Evolutionary conservation across 192 early-diverging fungal genomes (phyloP).

Genomic region (Coemansia sp.): DNA sequence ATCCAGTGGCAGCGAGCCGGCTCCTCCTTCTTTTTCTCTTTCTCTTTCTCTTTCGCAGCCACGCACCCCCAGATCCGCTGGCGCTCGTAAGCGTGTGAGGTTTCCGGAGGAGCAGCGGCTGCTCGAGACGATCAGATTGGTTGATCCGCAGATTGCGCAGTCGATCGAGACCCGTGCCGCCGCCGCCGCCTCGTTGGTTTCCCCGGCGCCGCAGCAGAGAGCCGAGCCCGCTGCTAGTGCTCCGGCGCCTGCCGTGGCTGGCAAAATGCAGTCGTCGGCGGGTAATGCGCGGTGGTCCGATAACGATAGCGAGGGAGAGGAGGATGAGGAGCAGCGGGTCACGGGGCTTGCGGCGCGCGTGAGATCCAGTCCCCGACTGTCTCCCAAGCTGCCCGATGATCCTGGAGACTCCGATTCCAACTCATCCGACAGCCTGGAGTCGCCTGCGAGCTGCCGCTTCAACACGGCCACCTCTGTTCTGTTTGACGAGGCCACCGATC

Average conservation of each 20-base stretch:
- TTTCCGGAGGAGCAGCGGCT: conserved; percentile 45
- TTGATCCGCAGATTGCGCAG: conserved; percentile 34
- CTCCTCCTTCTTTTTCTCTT: neutral
- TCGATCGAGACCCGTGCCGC: conserved; percentile 26
- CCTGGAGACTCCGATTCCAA: conserved; percentile 9
- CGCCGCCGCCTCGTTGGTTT: neutral
- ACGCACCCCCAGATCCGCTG: neutral
- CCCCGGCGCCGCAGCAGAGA: too few relatives aligned
- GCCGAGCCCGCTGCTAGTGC: too few relatives aligned
- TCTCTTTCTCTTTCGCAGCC: neutral
- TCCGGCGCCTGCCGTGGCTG: neutral
- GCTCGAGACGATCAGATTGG: conserved; percentile 40
- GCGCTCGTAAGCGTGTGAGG: conserved; percentile 34
- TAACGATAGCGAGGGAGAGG: conserved; percentile 5
- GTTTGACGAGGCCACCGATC: conserved; percentile 7
- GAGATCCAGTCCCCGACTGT: conserved; percentile 27
- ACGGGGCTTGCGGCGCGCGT: conserved; percentile 22
- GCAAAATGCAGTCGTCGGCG: neutral
- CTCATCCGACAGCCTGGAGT: conserved; percentile 2
- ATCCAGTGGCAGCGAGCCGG: neutral
- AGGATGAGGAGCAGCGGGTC: conserved; percentile 1
- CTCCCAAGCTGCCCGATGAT: neutral
- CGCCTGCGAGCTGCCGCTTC: conserved; percentile 6
- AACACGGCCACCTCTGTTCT: conserved; percentile 23
- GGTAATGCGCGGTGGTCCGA: neutral